phyloP scores from a whole-genome alignment of 2,329 filamentous ascomycete species.

The Pezicula rhizophila region DNA sequence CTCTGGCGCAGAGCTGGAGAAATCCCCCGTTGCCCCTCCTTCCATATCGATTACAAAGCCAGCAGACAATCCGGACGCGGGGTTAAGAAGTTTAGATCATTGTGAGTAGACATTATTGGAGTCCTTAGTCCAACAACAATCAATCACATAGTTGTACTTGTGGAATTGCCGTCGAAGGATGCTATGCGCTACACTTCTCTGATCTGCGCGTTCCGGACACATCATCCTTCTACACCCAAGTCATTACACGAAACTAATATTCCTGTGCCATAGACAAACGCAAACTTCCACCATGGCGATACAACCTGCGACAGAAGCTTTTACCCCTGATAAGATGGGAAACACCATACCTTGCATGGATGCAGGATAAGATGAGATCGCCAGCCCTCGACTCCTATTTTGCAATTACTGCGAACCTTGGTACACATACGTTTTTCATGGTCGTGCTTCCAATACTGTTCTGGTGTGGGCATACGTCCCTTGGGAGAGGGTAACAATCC shows the following conservation, averaged over 20 bases:
- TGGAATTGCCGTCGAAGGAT: not conserved
- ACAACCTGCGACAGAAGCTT: slow-evolving; percentile 70
- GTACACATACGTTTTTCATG: slow-evolving; percentile 99
- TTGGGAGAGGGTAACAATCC: slow-evolving; percentile 74
- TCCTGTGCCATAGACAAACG: slow-evolving; percentile 59
- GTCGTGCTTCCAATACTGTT: slow-evolving; percentile 88
- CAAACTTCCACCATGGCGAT: slow-evolving; percentile 82
- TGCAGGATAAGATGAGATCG: slow-evolving; percentile 75
- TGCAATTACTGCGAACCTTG: slow-evolving; percentile 89
- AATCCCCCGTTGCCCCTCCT: slow-evolving; percentile 22
- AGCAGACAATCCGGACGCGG: slow-evolving; percentile 55
- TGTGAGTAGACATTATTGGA: slow-evolving; percentile 40
- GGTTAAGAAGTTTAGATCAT: slow-evolving; percentile 73
- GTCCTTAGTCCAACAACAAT: not conserved
- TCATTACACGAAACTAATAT: not conserved
- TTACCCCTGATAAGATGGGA: slow-evolving; percentile 90
- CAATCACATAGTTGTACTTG: not conserved
- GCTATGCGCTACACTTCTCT: not conserved
- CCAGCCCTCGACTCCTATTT: slow-evolving; percentile 93
- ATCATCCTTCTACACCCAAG: too few relatives aligned
- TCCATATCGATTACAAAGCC: slow-evolving; percentile 21
- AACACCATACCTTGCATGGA: slow-evolving; percentile 83
- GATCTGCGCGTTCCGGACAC: too few relatives aligned
- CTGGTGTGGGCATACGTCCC: slow-evolving; percentile 84
- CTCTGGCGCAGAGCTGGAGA: slow-evolving; percentile 26